phyloP scores from a whole-genome alignment of 306 rosid genomes.

The Nissolia schottii region DNA sequence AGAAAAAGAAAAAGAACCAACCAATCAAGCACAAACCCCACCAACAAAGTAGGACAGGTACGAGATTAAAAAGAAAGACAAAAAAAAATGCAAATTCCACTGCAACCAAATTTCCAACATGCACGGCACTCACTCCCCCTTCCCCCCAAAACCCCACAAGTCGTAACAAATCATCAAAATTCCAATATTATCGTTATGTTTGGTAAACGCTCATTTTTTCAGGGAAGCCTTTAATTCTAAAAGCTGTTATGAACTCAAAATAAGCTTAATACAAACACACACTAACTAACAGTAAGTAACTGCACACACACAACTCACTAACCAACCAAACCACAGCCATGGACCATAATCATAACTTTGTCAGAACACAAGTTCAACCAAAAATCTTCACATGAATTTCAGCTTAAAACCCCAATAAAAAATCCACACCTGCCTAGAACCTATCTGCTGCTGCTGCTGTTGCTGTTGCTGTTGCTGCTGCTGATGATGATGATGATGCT shows the following conservation, averaged over 20 bases:
- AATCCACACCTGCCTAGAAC: constrained; percentile 83
- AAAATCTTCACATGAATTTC: constrained; percentile 22
- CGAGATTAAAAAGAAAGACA: background rate
- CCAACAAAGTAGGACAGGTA: constrained; percentile 32
- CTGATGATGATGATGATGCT: constrained; percentile 77
- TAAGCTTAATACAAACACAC: no score
- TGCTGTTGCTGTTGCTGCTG: constrained; percentile 78
- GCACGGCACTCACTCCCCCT: constrained; percentile 6
- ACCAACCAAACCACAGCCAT: no score
- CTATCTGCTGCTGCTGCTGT: constrained; percentile 68
- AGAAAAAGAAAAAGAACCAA: background rate
- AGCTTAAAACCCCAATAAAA: constrained; percentile 22
- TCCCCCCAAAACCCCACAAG: constrained; percentile 17
- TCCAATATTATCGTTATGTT: no score
- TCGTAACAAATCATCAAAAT: constrained; percentile 4
- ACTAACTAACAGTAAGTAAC: background rate
- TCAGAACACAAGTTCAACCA: constrained; percentile 21
- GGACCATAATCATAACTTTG: background rate
- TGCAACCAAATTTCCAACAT: constrained; percentile 25
- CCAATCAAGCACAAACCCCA: constrained; percentile 4
- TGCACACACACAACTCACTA: background rate
- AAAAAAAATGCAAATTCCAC: background rate
- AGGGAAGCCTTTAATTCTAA: no score
- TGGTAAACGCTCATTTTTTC: no score
- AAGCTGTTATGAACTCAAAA: no score